phyloP scores from a whole-genome alignment of 2,329 filamentous ascomycete genomes.

The Claviceps pazoutovae region DNA sequence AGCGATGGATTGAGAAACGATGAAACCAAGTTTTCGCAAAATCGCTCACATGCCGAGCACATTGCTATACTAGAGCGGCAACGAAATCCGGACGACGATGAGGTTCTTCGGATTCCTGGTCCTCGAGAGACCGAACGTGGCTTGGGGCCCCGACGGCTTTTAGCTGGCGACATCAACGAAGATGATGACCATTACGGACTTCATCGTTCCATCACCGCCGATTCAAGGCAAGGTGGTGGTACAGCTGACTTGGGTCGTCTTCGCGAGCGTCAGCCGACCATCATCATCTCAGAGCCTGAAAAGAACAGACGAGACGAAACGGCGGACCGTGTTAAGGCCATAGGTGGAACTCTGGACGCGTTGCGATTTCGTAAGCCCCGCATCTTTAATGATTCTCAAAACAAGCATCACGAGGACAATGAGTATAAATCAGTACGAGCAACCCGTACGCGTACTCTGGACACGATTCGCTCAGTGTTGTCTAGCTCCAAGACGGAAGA shows the following conservation, averaged over 20 bases:
- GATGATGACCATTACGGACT: slow-evolving; percentile 18
- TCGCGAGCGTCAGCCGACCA: slow-evolving; percentile 36
- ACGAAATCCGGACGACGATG: slow-evolving; percentile 57
- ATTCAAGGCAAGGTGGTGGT: slow-evolving; percentile 13
- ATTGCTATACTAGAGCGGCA: slow-evolving; percentile 83
- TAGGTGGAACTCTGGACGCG: slow-evolving; percentile 24
- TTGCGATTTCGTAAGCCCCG: slow-evolving; percentile 32
- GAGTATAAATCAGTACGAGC: slow-evolving; percentile 12
- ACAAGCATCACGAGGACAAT: slow-evolving; percentile 24
- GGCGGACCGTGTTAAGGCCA: slow-evolving; percentile 28
- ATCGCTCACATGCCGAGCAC: slow-evolving; percentile 54
- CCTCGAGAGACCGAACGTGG: slow-evolving; percentile 83
- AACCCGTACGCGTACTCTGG: slow-evolving; percentile 35
- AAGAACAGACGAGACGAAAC: slow-evolving; percentile 22
- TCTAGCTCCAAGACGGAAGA: slow-evolving; percentile 40
- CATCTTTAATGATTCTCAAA: slow-evolving; percentile 23
- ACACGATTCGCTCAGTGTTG: slow-evolving; percentile 42
- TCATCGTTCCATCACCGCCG: slow-evolving; percentile 12
- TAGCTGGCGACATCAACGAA: slow-evolving; percentile 24
- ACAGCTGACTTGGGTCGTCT: slow-evolving; percentile 11
- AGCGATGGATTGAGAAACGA: slow-evolving; percentile 41
- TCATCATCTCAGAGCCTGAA: slow-evolving; percentile 54
- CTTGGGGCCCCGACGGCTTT: slow-evolving; percentile 47
- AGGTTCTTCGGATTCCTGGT: slow-evolving; percentile 75
- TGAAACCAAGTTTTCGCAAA: slow-evolving; percentile 32